Conservation (phyloP, 1,284 basidiomycete genomes). For the Ustilago curta region DNA sequence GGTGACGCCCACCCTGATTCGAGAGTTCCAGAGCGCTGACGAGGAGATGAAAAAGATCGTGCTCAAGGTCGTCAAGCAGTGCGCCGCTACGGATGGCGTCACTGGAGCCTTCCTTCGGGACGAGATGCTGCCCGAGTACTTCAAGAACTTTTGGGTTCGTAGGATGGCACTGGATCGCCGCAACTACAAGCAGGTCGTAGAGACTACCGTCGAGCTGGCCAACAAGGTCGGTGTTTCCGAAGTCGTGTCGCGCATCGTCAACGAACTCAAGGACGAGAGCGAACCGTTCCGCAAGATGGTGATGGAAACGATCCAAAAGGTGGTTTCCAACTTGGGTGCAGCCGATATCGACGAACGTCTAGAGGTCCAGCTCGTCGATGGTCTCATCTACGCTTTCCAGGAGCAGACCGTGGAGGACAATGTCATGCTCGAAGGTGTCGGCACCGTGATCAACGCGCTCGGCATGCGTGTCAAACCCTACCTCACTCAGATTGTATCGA, state of each 20-base stretch:
- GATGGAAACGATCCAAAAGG: slow-evolving; percentile 99
- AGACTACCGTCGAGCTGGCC: slow-evolving; percentile 97
- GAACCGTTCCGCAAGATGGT: slow-evolving; percentile 99
- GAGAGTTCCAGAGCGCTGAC: slow-evolving; percentile 98
- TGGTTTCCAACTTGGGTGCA: slow-evolving; percentile 89
- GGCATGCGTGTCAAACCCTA: slow-evolving; percentile 99
- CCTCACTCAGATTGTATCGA: slow-evolving; percentile 98
- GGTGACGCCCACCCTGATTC: slow-evolving; percentile 76
- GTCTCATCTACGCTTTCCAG: slow-evolving; percentile 99
- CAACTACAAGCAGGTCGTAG: slow-evolving; percentile 96
- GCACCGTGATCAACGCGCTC: slow-evolving; percentile 94
- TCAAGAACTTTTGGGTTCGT: slow-evolving; percentile 95
- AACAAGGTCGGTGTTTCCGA: slow-evolving; percentile 96
- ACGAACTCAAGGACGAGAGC: slow-evolving; percentile 83
- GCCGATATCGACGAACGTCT: slow-evolving; percentile 96
- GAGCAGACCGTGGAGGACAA: slow-evolving; percentile 99
- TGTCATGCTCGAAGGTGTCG: slow-evolving; percentile 98
- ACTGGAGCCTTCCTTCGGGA: slow-evolving; percentile 75
- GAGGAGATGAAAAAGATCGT: slow-evolving; percentile 99
- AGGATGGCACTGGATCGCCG: slow-evolving; percentile 96
- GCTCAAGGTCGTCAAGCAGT: slow-evolving; percentile 98
- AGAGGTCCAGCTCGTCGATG: slow-evolving; percentile 93
- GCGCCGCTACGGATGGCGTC: slow-evolving; percentile 87
- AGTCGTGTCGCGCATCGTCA: slow-evolving; percentile 93
- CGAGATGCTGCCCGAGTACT: slow-evolving; percentile 99